phyloP scores from a whole-genome alignment of 345 rosid species.

The Euclidium syriacum region DNA sequence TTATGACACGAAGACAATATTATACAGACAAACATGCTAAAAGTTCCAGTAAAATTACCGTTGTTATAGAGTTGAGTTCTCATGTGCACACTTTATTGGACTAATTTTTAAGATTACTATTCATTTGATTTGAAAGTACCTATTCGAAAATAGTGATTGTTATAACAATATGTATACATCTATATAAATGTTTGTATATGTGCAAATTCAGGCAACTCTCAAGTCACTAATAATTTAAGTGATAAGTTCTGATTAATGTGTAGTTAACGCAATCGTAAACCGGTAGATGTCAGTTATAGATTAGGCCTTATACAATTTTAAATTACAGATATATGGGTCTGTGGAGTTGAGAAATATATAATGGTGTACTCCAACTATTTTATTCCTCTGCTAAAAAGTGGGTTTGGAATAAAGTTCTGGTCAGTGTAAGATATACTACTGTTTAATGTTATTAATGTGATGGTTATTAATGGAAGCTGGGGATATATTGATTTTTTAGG shows the following conservation, averaged over 20 bases:
- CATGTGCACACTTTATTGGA: no score
- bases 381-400: conserved; percentile 3
- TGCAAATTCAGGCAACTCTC: no score
- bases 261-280: background rate
- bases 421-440: background rate
- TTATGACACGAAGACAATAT: no score
- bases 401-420: conserved; percentile 17
- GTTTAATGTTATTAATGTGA: conserved; percentile 5
- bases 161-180: no score
- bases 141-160: no score
- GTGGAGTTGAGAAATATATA: background rate
- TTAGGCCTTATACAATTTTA: background rate
- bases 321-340: background rate
- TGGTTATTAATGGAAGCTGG: conserved; percentile 1
- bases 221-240: no score
- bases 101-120: no score
- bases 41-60: no score
- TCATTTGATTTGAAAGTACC: no score
- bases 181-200: no score
- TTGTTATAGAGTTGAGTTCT: no score
- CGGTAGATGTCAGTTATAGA: conserved; percentile 4
- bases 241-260: background rate
- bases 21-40: no score
- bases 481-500: background rate
- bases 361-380: background rate